Conservation (phyloP, 2,329 filamentous ascomycete genomes). For the Akanthomyces muscarius region DNA sequence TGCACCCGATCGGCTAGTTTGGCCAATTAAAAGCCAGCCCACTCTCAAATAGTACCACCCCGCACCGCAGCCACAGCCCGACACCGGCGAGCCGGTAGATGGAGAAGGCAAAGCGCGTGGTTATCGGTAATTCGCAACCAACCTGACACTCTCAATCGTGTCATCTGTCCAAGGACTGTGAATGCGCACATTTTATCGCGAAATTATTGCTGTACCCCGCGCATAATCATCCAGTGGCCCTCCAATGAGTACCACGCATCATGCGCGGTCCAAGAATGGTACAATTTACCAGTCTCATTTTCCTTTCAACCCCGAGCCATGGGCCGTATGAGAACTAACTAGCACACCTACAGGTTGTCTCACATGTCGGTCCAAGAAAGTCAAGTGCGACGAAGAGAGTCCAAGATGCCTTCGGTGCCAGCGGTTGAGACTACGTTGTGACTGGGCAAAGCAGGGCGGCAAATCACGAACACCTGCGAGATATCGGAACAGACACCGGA, state of each 20-base stretch:
- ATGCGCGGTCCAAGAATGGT: neutral
- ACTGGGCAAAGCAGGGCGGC: neutral
- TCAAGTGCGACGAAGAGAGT: slow-evolving; percentile 15
- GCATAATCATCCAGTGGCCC: too few relatives aligned
- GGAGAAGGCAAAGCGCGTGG: too few relatives aligned
- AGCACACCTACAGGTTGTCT: neutral
- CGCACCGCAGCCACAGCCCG: too few relatives aligned
- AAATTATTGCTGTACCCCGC: too few relatives aligned
- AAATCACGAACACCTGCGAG: neutral
- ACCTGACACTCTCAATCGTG: too few relatives aligned
- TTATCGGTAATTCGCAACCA: too few relatives aligned
- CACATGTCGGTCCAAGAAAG: slow-evolving; percentile 16
- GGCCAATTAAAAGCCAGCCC: neutral
- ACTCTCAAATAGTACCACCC: too few relatives aligned
- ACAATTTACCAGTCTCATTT: neutral
- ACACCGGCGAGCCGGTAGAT: too few relatives aligned
- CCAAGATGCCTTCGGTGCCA: slow-evolving; percentile 14
- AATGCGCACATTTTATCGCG: too few relatives aligned
- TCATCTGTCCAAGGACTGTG: too few relatives aligned
- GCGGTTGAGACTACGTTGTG: slow-evolving; percentile 7
- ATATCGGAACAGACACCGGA: neutral
- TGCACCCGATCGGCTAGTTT: neutral
- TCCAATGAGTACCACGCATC: neutral
- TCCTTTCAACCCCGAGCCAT: too few relatives aligned
- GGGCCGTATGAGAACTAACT: neutral